A percentile compares a stretch with the other conserved stretches of the same genome.
Conservation (phyloP, 768 basidiomycete species). For the Lactifluus echinatus region DNA sequence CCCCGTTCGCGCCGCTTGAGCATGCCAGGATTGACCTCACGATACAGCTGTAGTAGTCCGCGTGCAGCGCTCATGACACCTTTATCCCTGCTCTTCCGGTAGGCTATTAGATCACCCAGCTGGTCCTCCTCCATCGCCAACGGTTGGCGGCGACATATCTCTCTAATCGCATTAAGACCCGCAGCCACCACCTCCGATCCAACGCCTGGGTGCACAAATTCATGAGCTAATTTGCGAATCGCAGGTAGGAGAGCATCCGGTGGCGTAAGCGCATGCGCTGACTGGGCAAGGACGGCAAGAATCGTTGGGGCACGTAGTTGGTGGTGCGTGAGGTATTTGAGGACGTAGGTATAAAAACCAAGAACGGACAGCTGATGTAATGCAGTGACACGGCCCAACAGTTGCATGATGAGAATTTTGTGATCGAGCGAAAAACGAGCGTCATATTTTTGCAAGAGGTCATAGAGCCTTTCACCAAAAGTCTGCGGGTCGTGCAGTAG, state of each 20-base stretch:
- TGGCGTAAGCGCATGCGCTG: conserved; percentile 90
- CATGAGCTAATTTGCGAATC: conserved; percentile 83
- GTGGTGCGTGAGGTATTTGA: conserved; percentile 87
- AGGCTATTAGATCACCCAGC: conserved; percentile 86
- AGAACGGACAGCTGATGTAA: conserved; percentile 89
- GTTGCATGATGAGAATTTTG: conserved; percentile 95
- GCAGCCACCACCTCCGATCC: conserved; percentile 92
- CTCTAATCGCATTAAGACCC: conserved; percentile 91
- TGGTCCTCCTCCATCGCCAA: conserved; percentile 97
- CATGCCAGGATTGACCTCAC: conserved; percentile 94
- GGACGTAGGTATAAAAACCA: conserved; percentile 90
- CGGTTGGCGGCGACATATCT: conserved; percentile 90
- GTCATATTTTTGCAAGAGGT: conserved; percentile 75
- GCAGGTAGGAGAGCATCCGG: conserved; percentile 88
- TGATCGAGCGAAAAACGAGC: conserved; percentile 95
- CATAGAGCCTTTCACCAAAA: conserved; percentile 90
- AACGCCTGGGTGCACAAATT: conserved; percentile 97
- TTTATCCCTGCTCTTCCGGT: conserved; percentile 93
- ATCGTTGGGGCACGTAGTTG: conserved; percentile 91
- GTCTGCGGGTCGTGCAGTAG: conserved; percentile 92
- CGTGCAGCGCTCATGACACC: conserved; percentile 83
- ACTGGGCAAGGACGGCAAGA: conserved; percentile 89
- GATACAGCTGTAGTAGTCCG: conserved; percentile 79
- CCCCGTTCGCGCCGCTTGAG: conserved; percentile 86
- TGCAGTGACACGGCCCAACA: conserved; percentile 89